A percentile compares a stretch with the other conserved stretches of the same genome.
Conservation (phyloP, 2,329 filamentous ascomycete species). For the Metarhizium sp. region DNA sequence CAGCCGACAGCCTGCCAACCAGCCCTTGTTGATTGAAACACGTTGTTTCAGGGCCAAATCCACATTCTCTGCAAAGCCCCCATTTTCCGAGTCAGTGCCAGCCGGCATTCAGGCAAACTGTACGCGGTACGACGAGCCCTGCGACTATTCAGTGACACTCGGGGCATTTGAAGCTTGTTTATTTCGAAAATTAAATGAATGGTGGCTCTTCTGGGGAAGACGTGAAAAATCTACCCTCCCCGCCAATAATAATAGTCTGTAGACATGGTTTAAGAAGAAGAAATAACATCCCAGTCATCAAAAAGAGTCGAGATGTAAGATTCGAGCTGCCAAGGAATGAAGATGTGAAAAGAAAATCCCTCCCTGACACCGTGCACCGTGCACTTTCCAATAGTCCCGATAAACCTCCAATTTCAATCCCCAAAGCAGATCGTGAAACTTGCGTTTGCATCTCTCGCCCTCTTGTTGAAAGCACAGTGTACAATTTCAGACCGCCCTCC, state of each 20-base stretch:
- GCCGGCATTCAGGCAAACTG: not conserved
- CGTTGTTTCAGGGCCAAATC: not conserved
- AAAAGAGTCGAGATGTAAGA: not conserved
- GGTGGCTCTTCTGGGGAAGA: conserved; percentile 24
- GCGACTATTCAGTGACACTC: not conserved
- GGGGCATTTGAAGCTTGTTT: conserved; percentile 1
- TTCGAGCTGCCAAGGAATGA: not conserved
- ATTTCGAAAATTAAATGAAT: conserved; percentile 9
- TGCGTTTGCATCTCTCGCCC: not conserved
- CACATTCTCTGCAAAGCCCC: not conserved
- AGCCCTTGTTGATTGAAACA: too few relatives aligned
- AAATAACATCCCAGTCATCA: not conserved
- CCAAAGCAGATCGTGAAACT: not conserved
- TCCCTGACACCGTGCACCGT: not conserved
- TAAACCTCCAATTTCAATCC: not conserved
- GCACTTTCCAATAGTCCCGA: conserved; percentile 1
- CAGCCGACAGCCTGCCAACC: not conserved
- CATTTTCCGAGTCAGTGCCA: not conserved
- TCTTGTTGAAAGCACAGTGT: not conserved
- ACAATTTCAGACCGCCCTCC: not conserved
- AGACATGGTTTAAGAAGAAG: not conserved
- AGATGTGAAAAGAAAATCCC: not conserved
- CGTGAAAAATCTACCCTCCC: conserved; percentile 19
- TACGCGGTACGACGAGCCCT: not conserved
- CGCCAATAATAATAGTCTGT: not conserved